Evolutionary conservation across 192 early-diverging fungal genomes (phyloP), one percentile per base, ranked within the genome.

Genomic region (Helicostylum pulchrum): DNA sequence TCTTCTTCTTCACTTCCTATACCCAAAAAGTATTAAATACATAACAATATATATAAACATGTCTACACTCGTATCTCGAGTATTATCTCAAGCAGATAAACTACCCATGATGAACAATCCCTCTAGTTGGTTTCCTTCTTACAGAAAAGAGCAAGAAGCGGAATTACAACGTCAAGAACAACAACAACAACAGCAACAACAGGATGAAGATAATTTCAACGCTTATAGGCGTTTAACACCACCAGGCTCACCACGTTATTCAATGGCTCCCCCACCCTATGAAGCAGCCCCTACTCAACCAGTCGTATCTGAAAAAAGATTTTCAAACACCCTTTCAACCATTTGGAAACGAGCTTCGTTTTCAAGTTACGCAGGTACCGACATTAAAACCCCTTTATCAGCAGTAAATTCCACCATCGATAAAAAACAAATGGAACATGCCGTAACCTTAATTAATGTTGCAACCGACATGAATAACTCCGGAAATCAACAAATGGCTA

Each of bases 401-500:
- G 4, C 23, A 31, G 43, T 11, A 34, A 61, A 31, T 7, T n/a
- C 30, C 7, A 61, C 50, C 30, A 61, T 68, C 10, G 45, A 61
- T 54, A 59, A 47, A 21, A 59, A 61, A 8, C 36, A 61, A 12
- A 30, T 68, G 43, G 66, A 68, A 19, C 66, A 61, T 43, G 59
- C 66, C 9, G 6, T 68, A 34, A 53, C 66, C 30, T 51, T 68
- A n/a, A 60, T 61, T 4, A 52, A 59, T 52, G 50, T 68, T 23
- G 66, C 66, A 7, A 61, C 56, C 26, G 66, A 68, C 12, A 61
- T 61, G 56, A 54, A 61, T 17, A 44, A 53, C 17, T 20, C 15
- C 3, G 59, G 59, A n/a, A 68, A 68, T 51, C 66, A 53, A 0
- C 46, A 61, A 45, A 61, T 68, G 30, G 66, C 66, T 2, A 46